phyloP scores from a whole-genome alignment of 2,329 filamentous ascomycete species.

The Venturia pyrina region DNA sequence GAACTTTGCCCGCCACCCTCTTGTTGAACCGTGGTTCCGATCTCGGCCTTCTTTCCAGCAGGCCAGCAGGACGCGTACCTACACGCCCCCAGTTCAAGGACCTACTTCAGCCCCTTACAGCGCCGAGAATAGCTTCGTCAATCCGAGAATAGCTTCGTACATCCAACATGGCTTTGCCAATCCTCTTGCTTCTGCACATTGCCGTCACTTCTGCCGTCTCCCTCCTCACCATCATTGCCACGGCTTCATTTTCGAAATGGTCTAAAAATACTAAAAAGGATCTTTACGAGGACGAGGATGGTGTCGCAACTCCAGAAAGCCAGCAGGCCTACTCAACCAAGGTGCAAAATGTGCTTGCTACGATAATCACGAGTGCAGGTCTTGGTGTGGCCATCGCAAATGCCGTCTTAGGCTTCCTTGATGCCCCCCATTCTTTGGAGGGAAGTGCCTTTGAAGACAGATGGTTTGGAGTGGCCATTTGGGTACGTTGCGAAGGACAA shows the following conservation, averaged over 20 bases:
- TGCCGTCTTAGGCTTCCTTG: not conserved
- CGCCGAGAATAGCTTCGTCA: not conserved
- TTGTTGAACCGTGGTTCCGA: no score
- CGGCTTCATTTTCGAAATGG: not conserved
- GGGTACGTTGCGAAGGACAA: not conserved
- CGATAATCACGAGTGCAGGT: not conserved
- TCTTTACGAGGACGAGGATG: conserved; percentile 58
- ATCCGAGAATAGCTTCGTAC: no score
- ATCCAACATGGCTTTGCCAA: not conserved
- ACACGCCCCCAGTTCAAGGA: not conserved
- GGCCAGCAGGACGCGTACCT: not conserved
- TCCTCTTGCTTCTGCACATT: conserved; percentile 1
- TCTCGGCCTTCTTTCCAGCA: no score
- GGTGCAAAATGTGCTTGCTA: conserved; percentile 39
- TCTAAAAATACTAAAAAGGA: not conserved
- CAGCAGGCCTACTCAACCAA: conserved; percentile 52
- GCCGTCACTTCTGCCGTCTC: not conserved
- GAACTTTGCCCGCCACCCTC: no score
- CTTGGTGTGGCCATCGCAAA: conserved; percentile 11
- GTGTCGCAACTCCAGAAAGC: conserved; percentile 55
- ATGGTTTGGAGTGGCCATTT: conserved; percentile 1
- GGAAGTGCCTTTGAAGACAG: not conserved
- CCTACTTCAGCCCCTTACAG: not conserved
- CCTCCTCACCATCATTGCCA: not conserved
- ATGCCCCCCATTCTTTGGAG: not conserved